These are phyloP conservation scores for Chrysanthemum lavandulifolium DNA, from an alignment of 129 eudicot genomes.

Conservation along the genomic window DNA sequence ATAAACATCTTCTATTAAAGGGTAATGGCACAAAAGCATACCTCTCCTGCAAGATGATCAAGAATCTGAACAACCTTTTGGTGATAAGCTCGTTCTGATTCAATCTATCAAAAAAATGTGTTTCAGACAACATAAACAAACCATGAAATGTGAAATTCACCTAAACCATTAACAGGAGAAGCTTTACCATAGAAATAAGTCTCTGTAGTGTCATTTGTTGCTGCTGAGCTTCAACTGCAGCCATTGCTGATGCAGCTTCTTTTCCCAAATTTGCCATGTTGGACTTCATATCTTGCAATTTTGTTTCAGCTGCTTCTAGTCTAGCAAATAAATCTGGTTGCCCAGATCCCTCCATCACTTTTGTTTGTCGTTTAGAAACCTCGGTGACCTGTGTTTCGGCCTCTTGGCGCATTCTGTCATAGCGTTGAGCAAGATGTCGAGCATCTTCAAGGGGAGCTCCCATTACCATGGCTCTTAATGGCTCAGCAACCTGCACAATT, in stretches of 20 bases:
- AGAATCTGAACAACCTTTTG: slow-evolving; percentile 83
- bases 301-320: slow-evolving; percentile 82
- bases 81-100: slow-evolving; percentile 89
- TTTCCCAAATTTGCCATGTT: slow-evolving; percentile 77
- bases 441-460: slow-evolving; percentile 98
- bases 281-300: slow-evolving; percentile 77
- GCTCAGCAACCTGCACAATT: slow-evolving; percentile 81
- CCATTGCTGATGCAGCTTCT: slow-evolving; percentile 96
- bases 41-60: slow-evolving; percentile 92
- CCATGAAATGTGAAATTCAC: slow-evolving; percentile 9
- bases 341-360: slow-evolving; percentile 64
- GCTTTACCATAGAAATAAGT: slow-evolving; percentile 72
- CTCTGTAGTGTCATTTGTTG: slow-evolving; percentile 88
- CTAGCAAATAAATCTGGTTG: slow-evolving; percentile 60
- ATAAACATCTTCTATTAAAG: slow-evolving; percentile 7
- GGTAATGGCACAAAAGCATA: slow-evolving; percentile 24
- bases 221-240: slow-evolving; percentile 97
- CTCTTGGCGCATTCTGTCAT: slow-evolving; percentile 89
- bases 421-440: slow-evolving; percentile 93
- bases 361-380: slow-evolving; percentile 84
- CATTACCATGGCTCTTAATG: slow-evolving; percentile 90
- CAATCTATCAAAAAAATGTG: slow-evolving; percentile 51
- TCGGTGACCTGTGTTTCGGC: slow-evolving; percentile 98
- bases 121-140: slow-evolving; percentile 14
- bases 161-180: slow-evolving; percentile 3